These are phyloP conservation scores for Fusarium ambrosium DNA, from an alignment of 2,329 filamentous ascomycete genomes.

Conservation along the genomic window DNA sequence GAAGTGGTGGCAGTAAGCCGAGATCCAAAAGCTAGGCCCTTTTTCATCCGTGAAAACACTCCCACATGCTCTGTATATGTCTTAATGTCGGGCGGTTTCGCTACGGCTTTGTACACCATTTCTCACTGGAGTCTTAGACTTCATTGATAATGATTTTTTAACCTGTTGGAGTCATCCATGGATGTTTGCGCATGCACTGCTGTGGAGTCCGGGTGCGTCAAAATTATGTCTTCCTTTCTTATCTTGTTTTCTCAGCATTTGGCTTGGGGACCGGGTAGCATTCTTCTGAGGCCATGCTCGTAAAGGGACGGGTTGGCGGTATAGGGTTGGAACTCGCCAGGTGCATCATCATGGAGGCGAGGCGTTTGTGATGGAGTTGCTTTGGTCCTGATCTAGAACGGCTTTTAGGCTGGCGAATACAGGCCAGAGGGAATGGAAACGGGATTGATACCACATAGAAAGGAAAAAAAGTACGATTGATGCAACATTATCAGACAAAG, in stretches of 20 bases:
- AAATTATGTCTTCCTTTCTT: slow-evolving; percentile 8
- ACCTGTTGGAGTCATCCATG: not conserved
- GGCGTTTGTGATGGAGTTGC: slow-evolving; percentile 27
- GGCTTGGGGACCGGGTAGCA: not conserved
- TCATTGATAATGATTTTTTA: slow-evolving; percentile 1
- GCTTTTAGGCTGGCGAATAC: slow-evolving; percentile 8
- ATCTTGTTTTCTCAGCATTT: slow-evolving; percentile 12
- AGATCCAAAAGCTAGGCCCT: slow-evolving; percentile 45
- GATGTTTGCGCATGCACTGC: slow-evolving; percentile 5
- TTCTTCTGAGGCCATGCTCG: not conserved
- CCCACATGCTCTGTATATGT: slow-evolving; percentile 18
- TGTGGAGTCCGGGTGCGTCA: slow-evolving; percentile 26
- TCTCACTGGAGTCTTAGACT: slow-evolving; percentile 9
- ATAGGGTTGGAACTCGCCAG: not conserved
- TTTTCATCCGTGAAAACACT: slow-evolving; percentile 19
- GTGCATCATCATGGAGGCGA: slow-evolving; percentile 18
- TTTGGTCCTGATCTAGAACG: slow-evolving; percentile 3
- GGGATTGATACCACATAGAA: slow-evolving; percentile 27
- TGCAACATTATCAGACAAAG: not conserved
- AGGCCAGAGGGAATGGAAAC: not conserved
- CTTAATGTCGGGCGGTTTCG: slow-evolving; percentile 5
- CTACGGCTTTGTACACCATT: slow-evolving; percentile 16
- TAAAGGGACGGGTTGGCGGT: not conserved
- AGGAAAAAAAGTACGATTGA: slow-evolving; percentile 28
- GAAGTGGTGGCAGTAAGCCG: slow-evolving; percentile 47